Percentiles rank a stretch among this genome's conserved stretches.
These are phyloP conservation scores for Agastache rugosa DNA, from an alignment of 257 asterid species.

Conservation along the genomic window DNA sequence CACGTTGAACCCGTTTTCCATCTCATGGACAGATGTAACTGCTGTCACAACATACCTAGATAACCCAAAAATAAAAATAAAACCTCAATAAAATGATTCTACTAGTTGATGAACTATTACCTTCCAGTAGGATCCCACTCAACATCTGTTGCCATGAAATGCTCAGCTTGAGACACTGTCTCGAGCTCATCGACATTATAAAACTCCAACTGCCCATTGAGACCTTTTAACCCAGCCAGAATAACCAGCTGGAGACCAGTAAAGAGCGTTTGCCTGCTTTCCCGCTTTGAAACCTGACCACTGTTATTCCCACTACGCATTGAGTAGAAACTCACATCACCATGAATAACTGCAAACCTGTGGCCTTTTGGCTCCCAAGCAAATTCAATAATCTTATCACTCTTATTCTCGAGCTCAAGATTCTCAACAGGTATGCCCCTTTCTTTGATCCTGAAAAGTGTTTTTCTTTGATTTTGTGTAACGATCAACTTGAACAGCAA, in stretches of 20 bases:
- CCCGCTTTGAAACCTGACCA: conserved; percentile 86
- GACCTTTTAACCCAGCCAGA: conserved; percentile 83
- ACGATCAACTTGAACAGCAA: conserved; percentile 88
- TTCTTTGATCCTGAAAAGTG: conserved; percentile 91
- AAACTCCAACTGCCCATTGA: conserved; percentile 90
- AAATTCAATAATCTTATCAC: conserved; percentile 87
- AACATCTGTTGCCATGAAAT: conserved; percentile 93
- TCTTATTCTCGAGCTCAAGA: conserved; percentile 89
- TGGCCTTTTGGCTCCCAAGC: conserved; percentile 99
- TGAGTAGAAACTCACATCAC: conserved; percentile 89
- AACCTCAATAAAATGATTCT: not conserved
- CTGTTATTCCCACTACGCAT: conserved; percentile 73
- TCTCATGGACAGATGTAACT: conserved; percentile 94
- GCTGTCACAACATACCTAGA: conserved; percentile 85
- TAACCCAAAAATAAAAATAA: not conserved
- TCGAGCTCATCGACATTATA: conserved; percentile 94
- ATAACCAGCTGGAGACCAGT: conserved; percentile 95
- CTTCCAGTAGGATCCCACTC: conserved; percentile 99
- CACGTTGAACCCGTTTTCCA: conserved; percentile 91
- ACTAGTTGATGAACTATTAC: conserved; percentile 40
- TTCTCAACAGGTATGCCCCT: conserved; percentile 93
- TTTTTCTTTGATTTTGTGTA: conserved; percentile 87
- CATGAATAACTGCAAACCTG: conserved; percentile 92
- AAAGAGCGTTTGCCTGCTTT: conserved; percentile 88
- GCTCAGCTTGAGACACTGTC: conserved; percentile 85